These are phyloP conservation scores for Rosa persica DNA, from an alignment of 306 rosid species.

Conservation along the genomic window DNA sequence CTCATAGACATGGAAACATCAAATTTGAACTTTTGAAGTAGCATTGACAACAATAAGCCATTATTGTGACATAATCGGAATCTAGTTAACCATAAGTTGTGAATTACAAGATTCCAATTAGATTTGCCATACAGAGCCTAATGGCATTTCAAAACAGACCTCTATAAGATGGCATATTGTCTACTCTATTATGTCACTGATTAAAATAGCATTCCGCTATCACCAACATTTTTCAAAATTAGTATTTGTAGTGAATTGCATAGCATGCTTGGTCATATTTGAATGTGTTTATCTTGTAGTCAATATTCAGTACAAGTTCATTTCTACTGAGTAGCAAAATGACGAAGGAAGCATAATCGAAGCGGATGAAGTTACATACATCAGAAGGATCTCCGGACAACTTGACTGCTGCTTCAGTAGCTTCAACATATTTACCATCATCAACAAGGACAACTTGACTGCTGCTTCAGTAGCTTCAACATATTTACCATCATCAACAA, in stretches of 20 bases:
- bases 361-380: slow-evolving; percentile 45
- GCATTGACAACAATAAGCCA: background rate
- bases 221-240: background rate
- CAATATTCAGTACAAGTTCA: background rate
- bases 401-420: slow-evolving; percentile 68
- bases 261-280: too few species aligned
- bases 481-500: slow-evolving; percentile 66
- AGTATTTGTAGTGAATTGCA: background rate
- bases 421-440: slow-evolving; percentile 60
- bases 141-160: background rate
- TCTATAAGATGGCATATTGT: background rate
- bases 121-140: background rate
- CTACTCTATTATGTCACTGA: background rate
- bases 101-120: background rate
- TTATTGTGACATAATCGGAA: background rate
- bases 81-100: too few species aligned
- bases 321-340: background rate
- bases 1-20: background rate
- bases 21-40: background rate
- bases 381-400: slow-evolving; percentile 65
- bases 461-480: slow-evolving; percentile 75
- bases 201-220: slow-evolving; percentile 1
- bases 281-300: background rate
- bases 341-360: slow-evolving; percentile 15
- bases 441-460: slow-evolving; percentile 74